Evolutionary conservation across 352 stramenopile species (phyloP), one percentile per base, ranked within the genome.

Genomic region (Globisporangium mamillatum): DNA sequence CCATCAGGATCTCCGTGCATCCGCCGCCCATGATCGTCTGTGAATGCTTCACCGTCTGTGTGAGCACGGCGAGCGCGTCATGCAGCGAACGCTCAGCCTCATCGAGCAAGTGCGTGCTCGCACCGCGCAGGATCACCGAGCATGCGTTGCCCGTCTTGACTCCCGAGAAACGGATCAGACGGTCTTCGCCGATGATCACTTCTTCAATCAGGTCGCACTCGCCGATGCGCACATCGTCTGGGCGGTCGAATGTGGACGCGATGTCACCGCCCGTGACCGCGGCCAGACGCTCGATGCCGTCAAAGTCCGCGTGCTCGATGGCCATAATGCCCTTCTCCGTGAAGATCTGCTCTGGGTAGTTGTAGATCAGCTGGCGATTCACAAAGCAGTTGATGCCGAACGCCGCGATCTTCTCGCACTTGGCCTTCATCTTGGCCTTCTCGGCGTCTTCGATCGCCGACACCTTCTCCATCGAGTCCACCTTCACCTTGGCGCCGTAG

Each of bases 221-320:
- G 50, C 98, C 98, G 32, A 99, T 85, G 62, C 82, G 89, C n/a
- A 99, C 94, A 24, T 94, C 79, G 68, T 99, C 97, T 0, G 97
- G 97, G 73, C 96, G 91, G 72, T 99, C 98, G 75, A 99, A 99
- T 14, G 98, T 99, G 60, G 94, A 98, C 14, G 86, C 88, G 57
- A 98, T 98, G 62, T 98, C 95, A 12, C 85, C 96, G 61, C 97
- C 97, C 36, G 95, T 98, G 60, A 99, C 98, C 20, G 95, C 97
- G 7, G 97, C 95, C 36, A 99, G 84, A 57, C 97, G 92, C 77
- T 99, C 98, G 64, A 99, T 98, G 52, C 98, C 98, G 71, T 99
- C 98, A 83, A 99, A 99, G 81, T 99, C 98, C 24, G 98, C 98
- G 86, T 99, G 98, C 81, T 99, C 98, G 74, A 99, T 99, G 38